Base-by-base conservation (phyloP, 2,329 filamentous ascomycete genomes). In the Orbilia quercus region DNA sequence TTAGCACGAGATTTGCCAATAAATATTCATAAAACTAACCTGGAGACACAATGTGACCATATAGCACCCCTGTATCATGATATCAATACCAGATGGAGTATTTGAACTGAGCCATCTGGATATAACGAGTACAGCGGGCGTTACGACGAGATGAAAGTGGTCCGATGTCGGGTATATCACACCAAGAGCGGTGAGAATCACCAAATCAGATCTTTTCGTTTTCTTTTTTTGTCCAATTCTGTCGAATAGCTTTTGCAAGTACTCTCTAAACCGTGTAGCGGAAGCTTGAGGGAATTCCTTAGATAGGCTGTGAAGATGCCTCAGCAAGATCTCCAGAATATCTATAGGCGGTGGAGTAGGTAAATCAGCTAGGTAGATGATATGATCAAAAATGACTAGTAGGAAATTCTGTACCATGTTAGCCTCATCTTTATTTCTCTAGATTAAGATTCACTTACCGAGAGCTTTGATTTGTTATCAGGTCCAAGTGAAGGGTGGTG, bases 81-180 rank as follows among this genome's bases (percentile, higher is more conserved):
- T 90, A 6, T 84, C 82, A 2, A 91, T 81, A 6, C 82, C 84
- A 45, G 86, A 84, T 0, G 92, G 88, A 0, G 89, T 84, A 64
- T 88, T 91, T 77, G 96, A 88, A 0, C 90, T 91, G 23, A 99
- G 85, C 81, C 91, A 97, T 62, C 91, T 88, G 11, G 86, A 87
- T 81, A 98, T 91, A n/a, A 89, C 86, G 3, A 97, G 87, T 81
- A 92, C 90, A 0, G 94, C 90, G 1, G 95, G 95, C 1, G 95
- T 99, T 42, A 92, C 90, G 36, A 98, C 91, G 77, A 95, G 90
- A 78, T 99, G 95, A 81, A 98, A 99, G 81, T 98, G 93, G 81
- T 99, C 95, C 0, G 93, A 97, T 0, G 95, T 96, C 2, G 95
- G 93, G 78, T 96, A 99, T 59, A 96, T 90, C 1, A 88, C 88